Percentiles rank a stretch among this genome's conserved stretches.
These are phyloP conservation scores for Syncephalastrum monosporum DNA, from an alignment of 371 early-diverging fungal genomes.

Conservation along the genomic window DNA sequence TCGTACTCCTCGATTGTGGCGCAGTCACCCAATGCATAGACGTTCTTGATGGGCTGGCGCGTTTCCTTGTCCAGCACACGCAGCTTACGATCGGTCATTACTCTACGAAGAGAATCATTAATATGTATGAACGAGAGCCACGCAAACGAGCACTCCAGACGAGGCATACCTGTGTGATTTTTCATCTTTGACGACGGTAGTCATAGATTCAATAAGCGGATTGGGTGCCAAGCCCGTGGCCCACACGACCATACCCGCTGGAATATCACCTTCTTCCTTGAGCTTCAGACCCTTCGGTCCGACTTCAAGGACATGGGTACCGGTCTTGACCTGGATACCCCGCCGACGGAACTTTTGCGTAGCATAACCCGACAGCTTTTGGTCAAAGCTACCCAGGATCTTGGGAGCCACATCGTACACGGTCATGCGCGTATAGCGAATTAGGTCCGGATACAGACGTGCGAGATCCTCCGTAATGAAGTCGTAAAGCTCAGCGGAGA, in stretches of 20 bases:
- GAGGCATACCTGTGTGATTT: slow-evolving; percentile 19
- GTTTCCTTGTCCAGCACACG: slow-evolving; percentile 60
- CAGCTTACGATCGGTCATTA: slow-evolving; percentile 65
- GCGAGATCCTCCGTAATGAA: slow-evolving; percentile 75
- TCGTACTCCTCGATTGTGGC: slow-evolving; percentile 62
- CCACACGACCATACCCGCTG: slow-evolving; percentile 57
- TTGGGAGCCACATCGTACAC: slow-evolving; percentile 73
- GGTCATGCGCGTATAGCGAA: slow-evolving; percentile 62
- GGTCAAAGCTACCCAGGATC: slow-evolving; percentile 74
- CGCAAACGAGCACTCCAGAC: neutral
- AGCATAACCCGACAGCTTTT: slow-evolving; percentile 64
- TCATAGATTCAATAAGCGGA: slow-evolving; percentile 30
- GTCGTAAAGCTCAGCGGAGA: slow-evolving; percentile 77
- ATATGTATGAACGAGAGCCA: neutral
- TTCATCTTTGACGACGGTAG: slow-evolving; percentile 17
- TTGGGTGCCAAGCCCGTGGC: slow-evolving; percentile 42
- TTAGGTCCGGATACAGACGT: slow-evolving; percentile 60
- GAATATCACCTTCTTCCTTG: slow-evolving; percentile 44
- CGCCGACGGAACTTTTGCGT: slow-evolving; percentile 61
- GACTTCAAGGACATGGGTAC: slow-evolving; percentile 51
- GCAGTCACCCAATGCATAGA: slow-evolving; percentile 82
- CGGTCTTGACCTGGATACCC: slow-evolving; percentile 62
- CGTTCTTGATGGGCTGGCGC: slow-evolving; percentile 34
- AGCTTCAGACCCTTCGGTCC: slow-evolving; percentile 36
- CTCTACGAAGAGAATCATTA: slow-evolving; percentile 17